phyloP scores from a whole-genome alignment of 164 flowering plant species.

The Nymphaea colorata region DNA sequence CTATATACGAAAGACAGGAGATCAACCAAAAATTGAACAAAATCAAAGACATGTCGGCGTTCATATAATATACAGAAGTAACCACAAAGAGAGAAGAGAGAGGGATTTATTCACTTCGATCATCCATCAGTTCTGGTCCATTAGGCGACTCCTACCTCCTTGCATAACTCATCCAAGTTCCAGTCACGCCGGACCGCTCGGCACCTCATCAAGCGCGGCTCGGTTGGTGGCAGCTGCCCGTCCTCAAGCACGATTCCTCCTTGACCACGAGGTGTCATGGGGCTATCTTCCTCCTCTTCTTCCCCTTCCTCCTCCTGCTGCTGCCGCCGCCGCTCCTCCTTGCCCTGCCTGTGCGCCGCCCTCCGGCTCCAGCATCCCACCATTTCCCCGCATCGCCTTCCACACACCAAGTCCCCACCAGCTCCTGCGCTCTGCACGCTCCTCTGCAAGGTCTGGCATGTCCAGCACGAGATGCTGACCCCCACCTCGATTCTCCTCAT shows the following conservation, averaged over 20 bases:
- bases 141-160: neutral
- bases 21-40: too few species aligned
- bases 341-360: neutral
- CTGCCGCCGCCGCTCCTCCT: neutral
- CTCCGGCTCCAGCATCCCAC: constrained; percentile 2
- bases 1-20: neutral
- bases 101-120: neutral
- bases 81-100: neutral
- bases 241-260: neutral
- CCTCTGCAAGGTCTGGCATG: neutral
- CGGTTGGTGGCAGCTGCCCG: neutral
- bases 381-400: constrained; percentile 2
- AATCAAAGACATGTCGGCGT: neutral
- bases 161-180: neutral
- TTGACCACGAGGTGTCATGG: neutral
- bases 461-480: neutral
- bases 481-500: neutral
- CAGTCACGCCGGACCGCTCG: constrained; percentile 1
- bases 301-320: neutral
- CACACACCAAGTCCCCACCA: neutral
- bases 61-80: neutral
- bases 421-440: neutral
- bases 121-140: neutral
- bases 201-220: constrained; percentile 2
- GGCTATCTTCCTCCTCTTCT: neutral